Base-by-base conservation (phyloP, 1,284 basidiomycete species). In the Ganoderma resinaceum region DNA sequence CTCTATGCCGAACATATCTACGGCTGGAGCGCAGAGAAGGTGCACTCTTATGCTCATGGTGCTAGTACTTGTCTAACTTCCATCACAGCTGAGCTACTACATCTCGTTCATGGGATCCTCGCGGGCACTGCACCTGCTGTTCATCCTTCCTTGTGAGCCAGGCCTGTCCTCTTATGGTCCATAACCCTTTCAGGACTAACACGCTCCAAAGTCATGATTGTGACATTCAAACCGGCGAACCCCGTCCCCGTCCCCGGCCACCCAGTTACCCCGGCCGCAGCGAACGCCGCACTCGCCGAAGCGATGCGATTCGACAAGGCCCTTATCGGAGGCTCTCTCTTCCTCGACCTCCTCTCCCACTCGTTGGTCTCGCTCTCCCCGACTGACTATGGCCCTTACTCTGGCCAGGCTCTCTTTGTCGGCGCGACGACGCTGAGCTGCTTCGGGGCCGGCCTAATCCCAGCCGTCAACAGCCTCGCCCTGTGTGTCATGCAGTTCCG, bases 281-380 rank as follows among this genome's bases (percentile, higher is more conserved):
- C 70, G 20, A 64, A 42, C 14, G 63, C 69, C 68, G 84, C 86
- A 26, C 83, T 92, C 31, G 82, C 85, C 29, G 83, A 82, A 35
- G 91, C 91, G 74, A 91, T 94, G 75, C 80, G 81, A 23, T 94
- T 94, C 74, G 93, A 95, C 78, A 82, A 93, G 2, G 74, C 82
- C 6, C 78, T 94, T 52, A 82, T 90, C 37, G 84, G 85, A 38
- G 80, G 81, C 59, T 93, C 91, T 8, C 81, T 94, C 68, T 70
- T 89, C 55, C 74, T 93, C 66, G 93, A 94, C 68, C 81, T 92
- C 43, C 66, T 87, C n/a, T 89, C 90, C 0, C 87, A 93, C 74
- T 78, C 82, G 0, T 81, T 91, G 31, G 86, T 93, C 49, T 76
- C 86, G 1, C 72, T 90, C 23, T 79, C 84, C 2, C 85, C 91